Evolutionary conservation across 2,329 filamentous ascomycete genomes (phyloP).

Genomic region (Colletotrichum australisinense): DNA sequence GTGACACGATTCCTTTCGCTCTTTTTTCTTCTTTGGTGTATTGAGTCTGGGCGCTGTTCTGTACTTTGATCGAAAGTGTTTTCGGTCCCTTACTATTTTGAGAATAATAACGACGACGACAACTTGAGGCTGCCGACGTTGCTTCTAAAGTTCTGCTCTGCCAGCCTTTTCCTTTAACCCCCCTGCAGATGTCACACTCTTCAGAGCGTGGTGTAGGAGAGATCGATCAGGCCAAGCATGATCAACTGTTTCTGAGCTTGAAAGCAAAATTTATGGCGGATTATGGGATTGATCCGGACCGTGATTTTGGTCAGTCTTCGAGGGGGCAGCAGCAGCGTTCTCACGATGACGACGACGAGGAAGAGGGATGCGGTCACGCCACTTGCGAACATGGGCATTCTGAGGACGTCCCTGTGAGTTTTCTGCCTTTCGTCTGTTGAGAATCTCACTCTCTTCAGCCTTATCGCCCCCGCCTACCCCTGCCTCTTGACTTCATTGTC

Average conservation of each 20-base stretch:
- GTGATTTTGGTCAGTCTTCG: neutral
- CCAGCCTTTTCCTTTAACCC: neutral
- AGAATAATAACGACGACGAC: neutral
- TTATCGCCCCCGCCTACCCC: neutral
- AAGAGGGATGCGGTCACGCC: neutral
- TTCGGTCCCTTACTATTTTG: neutral
- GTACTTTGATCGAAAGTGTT: neutral
- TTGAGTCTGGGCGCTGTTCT: neutral
- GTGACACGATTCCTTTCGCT: neutral
- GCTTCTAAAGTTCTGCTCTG: neutral
- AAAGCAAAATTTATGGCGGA: neutral
- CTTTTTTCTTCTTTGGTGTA: neutral
- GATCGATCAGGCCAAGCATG: neutral
- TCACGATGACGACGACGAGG: neutral
- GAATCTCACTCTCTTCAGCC: neutral
- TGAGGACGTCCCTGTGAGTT: neutral
- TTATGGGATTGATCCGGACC: neutral
- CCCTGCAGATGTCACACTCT: neutral
- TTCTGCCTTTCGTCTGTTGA: neutral
- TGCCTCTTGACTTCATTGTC: neutral
- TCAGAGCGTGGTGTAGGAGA: neutral
- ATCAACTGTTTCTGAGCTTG: neutral
- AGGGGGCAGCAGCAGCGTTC: neutral
- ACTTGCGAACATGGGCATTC: neutral
- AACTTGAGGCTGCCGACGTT: neutral